These are phyloP conservation scores for Diaporthe sp. DNA, from an alignment of 2,329 filamentous ascomycete genomes.

Conservation along the genomic window DNA sequence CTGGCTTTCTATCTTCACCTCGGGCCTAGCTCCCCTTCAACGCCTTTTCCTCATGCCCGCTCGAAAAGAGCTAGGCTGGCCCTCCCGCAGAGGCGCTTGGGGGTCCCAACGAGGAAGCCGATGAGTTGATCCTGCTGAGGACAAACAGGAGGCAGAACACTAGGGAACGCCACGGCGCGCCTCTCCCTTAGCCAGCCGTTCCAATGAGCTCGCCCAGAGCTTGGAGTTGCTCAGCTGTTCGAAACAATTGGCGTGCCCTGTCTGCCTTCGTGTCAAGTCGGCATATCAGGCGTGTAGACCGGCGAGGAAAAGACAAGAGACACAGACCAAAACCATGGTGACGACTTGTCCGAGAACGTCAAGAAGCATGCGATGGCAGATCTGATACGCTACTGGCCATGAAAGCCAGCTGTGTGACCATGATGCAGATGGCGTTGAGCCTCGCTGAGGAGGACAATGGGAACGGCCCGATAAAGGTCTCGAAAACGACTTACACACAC, in stretches of 20 bases:
- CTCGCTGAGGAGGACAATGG: conserved; percentile 26
- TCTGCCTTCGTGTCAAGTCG: background rate
- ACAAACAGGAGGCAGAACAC: conserved; percentile 24
- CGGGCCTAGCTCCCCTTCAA: conserved; percentile 26
- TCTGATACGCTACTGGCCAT: background rate
- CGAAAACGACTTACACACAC: conserved; percentile 22
- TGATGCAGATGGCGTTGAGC: conserved; percentile 21
- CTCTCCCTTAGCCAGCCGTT: conserved; percentile 27
- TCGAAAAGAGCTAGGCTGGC: conserved; percentile 19
- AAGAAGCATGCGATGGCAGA: background rate
- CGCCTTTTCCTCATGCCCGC: conserved; percentile 11
- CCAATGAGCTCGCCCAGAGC: conserved; percentile 17
- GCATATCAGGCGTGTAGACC: background rate
- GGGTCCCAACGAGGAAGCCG: conserved; percentile 15
- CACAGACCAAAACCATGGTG: too few relatives aligned
- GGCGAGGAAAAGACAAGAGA: background rate
- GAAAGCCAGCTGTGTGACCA: background rate
- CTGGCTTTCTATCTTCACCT: background rate
- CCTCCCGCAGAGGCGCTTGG: conserved; percentile 17
- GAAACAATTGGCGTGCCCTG: conserved; percentile 22
- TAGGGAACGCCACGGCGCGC: conserved; percentile 30
- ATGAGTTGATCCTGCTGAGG: conserved; percentile 31
- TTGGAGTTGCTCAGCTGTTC: conserved; percentile 8
- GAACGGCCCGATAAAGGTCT: conserved; percentile 19
- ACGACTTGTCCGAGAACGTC: conserved; percentile 15